Evolutionary conservation across 2,329 filamentous ascomycete species (phyloP).

Genomic region (Epichloe bromicola): DNA sequence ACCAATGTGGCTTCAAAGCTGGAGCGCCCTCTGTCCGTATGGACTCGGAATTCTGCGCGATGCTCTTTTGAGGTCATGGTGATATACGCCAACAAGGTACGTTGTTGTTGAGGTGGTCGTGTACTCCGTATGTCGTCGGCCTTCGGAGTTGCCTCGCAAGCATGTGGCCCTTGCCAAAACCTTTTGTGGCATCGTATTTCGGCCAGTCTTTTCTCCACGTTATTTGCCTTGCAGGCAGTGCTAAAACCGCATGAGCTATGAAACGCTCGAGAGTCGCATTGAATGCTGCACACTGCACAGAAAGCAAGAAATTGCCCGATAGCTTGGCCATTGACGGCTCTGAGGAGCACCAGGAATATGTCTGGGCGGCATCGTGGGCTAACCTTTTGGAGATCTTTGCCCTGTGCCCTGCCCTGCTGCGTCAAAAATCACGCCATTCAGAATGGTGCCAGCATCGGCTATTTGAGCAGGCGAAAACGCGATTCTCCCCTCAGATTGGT

Average conservation of each 20-base stretch:
- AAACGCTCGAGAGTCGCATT: background rate
- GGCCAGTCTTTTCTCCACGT: background rate
- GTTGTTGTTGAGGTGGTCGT: no score
- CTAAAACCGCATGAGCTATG: background rate
- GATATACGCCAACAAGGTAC: no score
- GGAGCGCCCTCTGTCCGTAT: no score
- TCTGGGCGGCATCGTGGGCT: background rate
- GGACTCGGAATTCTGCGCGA: no score
- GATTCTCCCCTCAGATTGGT: background rate
- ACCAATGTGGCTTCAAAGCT: no score
- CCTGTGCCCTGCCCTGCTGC: background rate
- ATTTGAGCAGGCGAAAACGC: background rate
- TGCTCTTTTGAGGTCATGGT: no score
- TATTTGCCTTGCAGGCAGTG: background rate
- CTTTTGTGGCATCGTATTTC: background rate
- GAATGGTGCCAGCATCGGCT: conserved; percentile 14
- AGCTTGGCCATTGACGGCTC: background rate
- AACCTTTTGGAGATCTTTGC: background rate
- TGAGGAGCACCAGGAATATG: background rate
- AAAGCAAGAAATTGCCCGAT: background rate
- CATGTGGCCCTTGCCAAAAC: no score
- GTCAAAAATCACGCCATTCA: conserved; percentile 10
- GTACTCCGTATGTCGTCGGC: no score
- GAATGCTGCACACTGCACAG: background rate
- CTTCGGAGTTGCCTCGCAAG: background rate